Base-by-base conservation (phyloP, 768 basidiomycete species). In the Butyriboletus loyo region DNA sequence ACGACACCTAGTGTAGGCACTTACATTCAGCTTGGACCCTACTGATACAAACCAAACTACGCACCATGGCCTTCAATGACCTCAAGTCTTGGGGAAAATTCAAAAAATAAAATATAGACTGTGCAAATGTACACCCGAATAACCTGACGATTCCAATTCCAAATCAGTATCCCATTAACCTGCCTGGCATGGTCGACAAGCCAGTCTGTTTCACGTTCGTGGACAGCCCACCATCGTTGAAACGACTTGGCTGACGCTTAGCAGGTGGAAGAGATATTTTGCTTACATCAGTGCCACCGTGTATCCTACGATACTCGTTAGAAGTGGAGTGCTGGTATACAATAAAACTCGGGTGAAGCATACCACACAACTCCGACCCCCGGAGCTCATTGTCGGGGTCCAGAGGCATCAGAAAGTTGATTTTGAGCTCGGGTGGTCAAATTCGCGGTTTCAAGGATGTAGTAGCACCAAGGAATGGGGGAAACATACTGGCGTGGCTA, bases 41-140 rank as follows among this genome's bases (percentile, higher is more conserved):
- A 38, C 15, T 17, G n/a, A 6, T 4, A 34, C 7, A 10, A 21
- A 32, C 28, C 19, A 15, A n/a, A 48, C 30, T 4, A 45, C 49
- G 35, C 17, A 57, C 56, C 56, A 43, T 7, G 0, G 11, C 24
- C 21, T 57, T 57, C 42, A 57, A 11, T 7, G 49, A 39, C 27
- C 31, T 47, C 2, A 52, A 14, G 34, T 57, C 56, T 11, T 24
- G 31, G 5, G 55, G 48, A 39, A 57, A 56, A 32, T 34, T 50
- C 6, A 10, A 31, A 25, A 47, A 47, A 19, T 57, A 57, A 45
- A 49, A 52, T 5, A 44, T n/a, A 14, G 40, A 39, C 45, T 48
- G 58, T 1, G 52, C 58, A 0, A 59, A 4, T 14, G 48, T 50
- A 21, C 58, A 59, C 5, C 57, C 58, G 56, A 39, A 57, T n/a